Evolutionary conservation across 1,284 basidiomycete species (phyloP).

Genomic region (Ustilago sp.): DNA sequence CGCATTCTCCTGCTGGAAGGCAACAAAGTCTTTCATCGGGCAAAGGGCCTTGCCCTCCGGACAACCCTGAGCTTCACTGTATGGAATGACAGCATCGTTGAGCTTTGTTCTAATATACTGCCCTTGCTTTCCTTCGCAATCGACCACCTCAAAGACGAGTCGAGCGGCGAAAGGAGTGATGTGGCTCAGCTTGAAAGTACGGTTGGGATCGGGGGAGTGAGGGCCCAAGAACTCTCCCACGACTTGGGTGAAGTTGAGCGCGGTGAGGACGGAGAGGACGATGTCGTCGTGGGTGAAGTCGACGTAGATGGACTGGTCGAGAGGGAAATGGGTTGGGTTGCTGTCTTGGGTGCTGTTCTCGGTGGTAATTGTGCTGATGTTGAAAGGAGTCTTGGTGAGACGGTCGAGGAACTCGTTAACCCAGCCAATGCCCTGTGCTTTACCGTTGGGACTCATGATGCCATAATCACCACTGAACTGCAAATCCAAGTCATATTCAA

Average conservation of each 20-base stretch:
- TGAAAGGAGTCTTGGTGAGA: slow-evolving; percentile 48
- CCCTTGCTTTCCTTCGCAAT: slow-evolving; percentile 63
- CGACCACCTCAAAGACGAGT: slow-evolving; percentile 56
- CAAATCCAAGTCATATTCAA: slow-evolving; percentile 75
- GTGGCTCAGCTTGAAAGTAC: slow-evolving; percentile 54
- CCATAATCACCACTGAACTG: slow-evolving; percentile 74
- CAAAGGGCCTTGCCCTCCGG: slow-evolving; percentile 81
- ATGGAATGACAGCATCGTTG: slow-evolving; percentile 88
- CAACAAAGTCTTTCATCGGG: slow-evolving; percentile 79
- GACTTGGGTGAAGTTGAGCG: slow-evolving; percentile 64
- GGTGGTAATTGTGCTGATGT: slow-evolving; percentile 44
- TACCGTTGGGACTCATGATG: slow-evolving; percentile 81
- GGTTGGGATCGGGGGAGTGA: slow-evolving; percentile 31
- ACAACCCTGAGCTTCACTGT: slow-evolving; percentile 80
- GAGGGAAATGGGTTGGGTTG: slow-evolving; percentile 57
- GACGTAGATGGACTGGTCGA: slow-evolving; percentile 62
- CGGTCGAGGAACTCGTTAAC: slow-evolving; percentile 71
- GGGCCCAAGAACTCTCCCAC: slow-evolving; percentile 52
- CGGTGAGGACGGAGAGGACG: slow-evolving; percentile 59
- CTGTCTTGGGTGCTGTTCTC: slow-evolving; percentile 62
- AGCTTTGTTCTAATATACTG: slow-evolving; percentile 81
- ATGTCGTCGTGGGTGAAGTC: slow-evolving; percentile 66
- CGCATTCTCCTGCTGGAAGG: slow-evolving; percentile 55
- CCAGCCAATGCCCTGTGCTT: slow-evolving; percentile 85
- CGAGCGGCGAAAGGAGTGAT: slow-evolving; percentile 59